phyloP scores from a whole-genome alignment of 306 rosid genomes.

The Cucumis melo region DNA sequence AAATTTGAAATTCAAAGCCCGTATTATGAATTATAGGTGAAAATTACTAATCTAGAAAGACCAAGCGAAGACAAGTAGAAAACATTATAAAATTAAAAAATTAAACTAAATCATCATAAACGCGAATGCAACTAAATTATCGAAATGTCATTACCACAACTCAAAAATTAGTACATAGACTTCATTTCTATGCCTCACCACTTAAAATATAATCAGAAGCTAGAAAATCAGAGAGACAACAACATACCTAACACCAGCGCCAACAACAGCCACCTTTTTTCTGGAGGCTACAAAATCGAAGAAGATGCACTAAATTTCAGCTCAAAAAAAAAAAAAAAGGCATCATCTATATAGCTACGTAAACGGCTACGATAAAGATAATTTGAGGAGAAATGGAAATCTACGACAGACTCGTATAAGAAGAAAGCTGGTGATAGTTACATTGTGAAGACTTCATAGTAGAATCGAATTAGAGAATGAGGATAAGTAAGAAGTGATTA shows the following conservation, averaged over 20 bases:
- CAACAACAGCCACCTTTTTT: conserved; percentile 77
- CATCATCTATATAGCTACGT: neutral
- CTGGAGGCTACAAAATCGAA: conserved; percentile 36
- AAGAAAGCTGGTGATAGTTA: neutral
- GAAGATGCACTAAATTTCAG: neutral
- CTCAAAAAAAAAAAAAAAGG: neutral
- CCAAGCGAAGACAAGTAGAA: neutral
- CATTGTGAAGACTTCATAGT: neutral
- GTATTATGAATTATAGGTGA: neutral
- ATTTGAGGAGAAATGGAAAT: neutral
- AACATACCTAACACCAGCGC: conserved; percentile 81
- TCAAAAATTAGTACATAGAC: neutral
- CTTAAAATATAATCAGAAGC: neutral
- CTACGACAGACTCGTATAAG: neutral
- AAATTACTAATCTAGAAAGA: neutral
- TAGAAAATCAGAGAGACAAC: neutral
- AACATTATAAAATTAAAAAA: neutral
- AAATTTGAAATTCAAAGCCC: neutral
- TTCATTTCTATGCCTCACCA: neutral
- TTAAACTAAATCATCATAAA: neutral
- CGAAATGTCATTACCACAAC: neutral
- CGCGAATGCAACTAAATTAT: neutral
- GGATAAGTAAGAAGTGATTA: neutral
- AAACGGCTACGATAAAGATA: neutral
- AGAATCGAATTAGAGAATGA: neutral